Evolutionary conservation across 176 grass and related monocot species (phyloP).

Genomic region (Saccharum officinarum): DNA sequence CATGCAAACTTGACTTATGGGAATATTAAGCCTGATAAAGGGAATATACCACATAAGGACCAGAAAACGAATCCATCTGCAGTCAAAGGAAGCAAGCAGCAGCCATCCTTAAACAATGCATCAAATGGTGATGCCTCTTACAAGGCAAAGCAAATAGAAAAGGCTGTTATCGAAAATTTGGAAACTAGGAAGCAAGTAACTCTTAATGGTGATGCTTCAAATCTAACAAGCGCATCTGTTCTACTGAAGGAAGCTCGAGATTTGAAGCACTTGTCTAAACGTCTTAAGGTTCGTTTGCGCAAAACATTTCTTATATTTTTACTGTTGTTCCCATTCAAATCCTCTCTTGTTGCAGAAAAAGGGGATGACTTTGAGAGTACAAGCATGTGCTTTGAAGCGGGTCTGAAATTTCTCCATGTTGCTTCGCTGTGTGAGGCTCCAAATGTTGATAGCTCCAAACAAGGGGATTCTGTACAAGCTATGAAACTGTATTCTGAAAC

Average conservation of each 20-base stretch:
- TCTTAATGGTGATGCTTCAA: conserved; percentile 46
- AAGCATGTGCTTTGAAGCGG: conserved; percentile 85
- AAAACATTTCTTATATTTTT: conserved; percentile 2
- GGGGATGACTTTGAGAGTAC: conserved; percentile 66
- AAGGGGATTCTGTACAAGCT: conserved; percentile 56
- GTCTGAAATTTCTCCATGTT: conserved; percentile 85
- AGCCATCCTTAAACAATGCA: conserved; percentile 28
- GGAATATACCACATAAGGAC: conserved; percentile 28
- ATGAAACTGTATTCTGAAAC: conserved; percentile 88
- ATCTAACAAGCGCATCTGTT: conserved; percentile 46
- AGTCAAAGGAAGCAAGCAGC: conserved; percentile 40
- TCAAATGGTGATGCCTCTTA: conserved; percentile 3
- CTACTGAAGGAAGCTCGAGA: conserved; percentile 82
- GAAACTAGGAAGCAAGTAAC: conserved; percentile 49
- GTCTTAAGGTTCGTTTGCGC: conserved; percentile 79
- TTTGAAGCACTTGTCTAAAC: conserved; percentile 85
- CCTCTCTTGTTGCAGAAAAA: conserved; percentile 55
- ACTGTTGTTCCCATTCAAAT: conserved; percentile 17
- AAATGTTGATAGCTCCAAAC: conserved; percentile 63
- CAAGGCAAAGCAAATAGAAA: conserved; percentile 35
- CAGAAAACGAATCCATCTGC: conserved; percentile 39
- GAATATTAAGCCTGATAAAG: conserved; percentile 45
- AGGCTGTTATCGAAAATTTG: conserved; percentile 23
- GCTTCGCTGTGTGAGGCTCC: conserved; percentile 76
- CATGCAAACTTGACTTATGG: conserved; percentile 21